Evolutionary conservation across 2,329 filamentous ascomycete species (phyloP).

Genomic region (Penicillium hordei): DNA sequence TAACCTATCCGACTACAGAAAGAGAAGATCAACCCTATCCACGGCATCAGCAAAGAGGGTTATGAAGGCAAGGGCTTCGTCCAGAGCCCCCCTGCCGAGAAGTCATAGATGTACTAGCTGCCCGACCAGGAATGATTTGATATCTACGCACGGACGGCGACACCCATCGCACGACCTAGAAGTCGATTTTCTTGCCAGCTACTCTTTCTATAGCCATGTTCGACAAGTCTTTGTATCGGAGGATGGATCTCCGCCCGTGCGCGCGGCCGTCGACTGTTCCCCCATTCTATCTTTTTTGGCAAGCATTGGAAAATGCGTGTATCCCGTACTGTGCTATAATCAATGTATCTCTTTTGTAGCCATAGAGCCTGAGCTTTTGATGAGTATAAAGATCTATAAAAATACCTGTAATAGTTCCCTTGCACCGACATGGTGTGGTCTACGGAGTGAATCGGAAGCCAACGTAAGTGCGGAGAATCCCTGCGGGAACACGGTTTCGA

Average conservation of each 20-base stretch:
- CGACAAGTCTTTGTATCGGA: conserved; percentile 17
- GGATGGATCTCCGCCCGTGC: conserved; percentile 8
- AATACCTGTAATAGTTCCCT: not conserved
- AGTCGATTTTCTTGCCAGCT: conserved; percentile 1
- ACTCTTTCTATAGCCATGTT: conserved; percentile 10
- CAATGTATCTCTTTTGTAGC: conserved; percentile 46
- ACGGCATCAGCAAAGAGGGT: conserved; percentile 74
- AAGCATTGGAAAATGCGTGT: conserved; percentile 40
- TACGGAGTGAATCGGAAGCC: conserved; percentile 29
- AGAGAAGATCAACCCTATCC: conserved; percentile 84
- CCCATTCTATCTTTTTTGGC: conserved; percentile 32
- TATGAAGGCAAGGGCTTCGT: conserved; percentile 78
- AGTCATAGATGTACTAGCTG: conserved; percentile 31
- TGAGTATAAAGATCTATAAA: not conserved
- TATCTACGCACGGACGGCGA: conserved; percentile 15
- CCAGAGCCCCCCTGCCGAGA: conserved; percentile 57
- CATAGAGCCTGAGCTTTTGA: conserved; percentile 28
- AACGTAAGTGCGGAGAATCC: conserved; percentile 29
- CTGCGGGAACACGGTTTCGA: conserved; percentile 12
- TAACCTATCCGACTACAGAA: conserved; percentile 52
- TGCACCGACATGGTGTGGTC: conserved; percentile 12
- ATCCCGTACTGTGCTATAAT: conserved; percentile 47
- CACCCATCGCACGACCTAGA: not conserved
- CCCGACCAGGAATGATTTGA: conserved; percentile 27
- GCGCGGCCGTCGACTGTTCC: conserved; percentile 20